Evolutionary conservation across 352 stramenopile species (phyloP).

Genomic region (Pythium aristosporum): DNA sequence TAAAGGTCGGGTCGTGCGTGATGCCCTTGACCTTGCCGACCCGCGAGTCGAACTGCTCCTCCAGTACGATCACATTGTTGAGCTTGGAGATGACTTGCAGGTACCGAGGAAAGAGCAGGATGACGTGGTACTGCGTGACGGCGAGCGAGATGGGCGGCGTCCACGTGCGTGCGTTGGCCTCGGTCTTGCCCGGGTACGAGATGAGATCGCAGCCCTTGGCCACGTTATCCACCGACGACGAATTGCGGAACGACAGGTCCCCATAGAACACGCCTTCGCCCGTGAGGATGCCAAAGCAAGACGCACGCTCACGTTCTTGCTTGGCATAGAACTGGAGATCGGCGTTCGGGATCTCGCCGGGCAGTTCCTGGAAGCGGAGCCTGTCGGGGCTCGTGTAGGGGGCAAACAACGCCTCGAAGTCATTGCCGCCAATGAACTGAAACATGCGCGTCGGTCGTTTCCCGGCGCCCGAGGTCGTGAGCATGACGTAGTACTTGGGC

Average conservation of each 20-base stretch:
- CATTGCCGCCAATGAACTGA: constrained; percentile 82
- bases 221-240: constrained; percentile 78
- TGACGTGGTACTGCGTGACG: constrained; percentile 92
- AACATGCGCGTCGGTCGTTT: constrained; percentile 90
- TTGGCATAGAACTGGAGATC: constrained; percentile 80
- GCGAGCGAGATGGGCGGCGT: constrained; percentile 79
- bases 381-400: constrained; percentile 79
- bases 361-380: constrained; percentile 89
- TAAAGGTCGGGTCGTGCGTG: constrained; percentile 70
- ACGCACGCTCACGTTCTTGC: constrained; percentile 75
- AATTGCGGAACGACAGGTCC: constrained; percentile 71
- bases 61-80: constrained; percentile 83
- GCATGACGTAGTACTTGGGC: constrained; percentile 70
- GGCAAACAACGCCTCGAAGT: constrained; percentile 85
- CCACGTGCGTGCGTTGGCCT: constrained; percentile 38
- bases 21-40: constrained; percentile 72
- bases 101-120: constrained; percentile 81
- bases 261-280: constrained; percentile 90
- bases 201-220: constrained; percentile 74
- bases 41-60: constrained; percentile 77
- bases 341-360: constrained; percentile 78
- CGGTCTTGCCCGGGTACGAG: constrained; percentile 63
- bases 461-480: constrained; percentile 82
- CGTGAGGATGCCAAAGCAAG: constrained; percentile 90
- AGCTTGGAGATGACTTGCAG: constrained; percentile 88